Base-by-base conservation (phyloP, 495 filamentous ascomycete genomes). In the Lasiosphaeris hirsuta region DNA sequence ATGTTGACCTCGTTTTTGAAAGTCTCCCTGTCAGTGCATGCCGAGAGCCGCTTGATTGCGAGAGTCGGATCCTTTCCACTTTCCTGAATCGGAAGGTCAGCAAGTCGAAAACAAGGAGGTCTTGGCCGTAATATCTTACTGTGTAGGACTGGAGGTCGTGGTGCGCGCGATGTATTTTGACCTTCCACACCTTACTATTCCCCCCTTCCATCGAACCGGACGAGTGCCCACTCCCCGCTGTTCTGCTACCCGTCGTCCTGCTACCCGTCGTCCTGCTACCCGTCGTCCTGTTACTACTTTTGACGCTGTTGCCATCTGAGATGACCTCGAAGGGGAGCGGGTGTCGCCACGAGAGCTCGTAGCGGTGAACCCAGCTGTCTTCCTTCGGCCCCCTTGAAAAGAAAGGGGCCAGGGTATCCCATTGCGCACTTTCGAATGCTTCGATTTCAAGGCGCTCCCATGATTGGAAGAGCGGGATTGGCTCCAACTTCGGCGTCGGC, bases 1-100 rank as follows among this genome's bases (percentile, higher is more conserved):
- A 58, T 42, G 7, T 36, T 37, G 19, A 58, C 55, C 14, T 58
- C 55, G 47, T 58, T 45, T 7, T 51, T 38, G 40, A 58, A 58
- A 4, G 13, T 19, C 7, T 43, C 30, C 15, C 30, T 44, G 5
- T 36, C 18, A 4, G 39, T 19, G 8, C n/a, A n/a, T n/a, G 55
- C 11, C 14, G 5, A 38, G 1, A 58, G 55, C 18, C 34, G 41
- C 14, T 58, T 58, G 38, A 58, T 35, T 2, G 47, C 55, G 15
- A 51, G 10, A 7, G 18, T 17, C 9, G 55, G 46, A 18, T 58
- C 38, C 1, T 44, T n/a, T 36, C 19, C 15, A 3, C n/a, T 39
- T 1, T 15, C 48, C 34, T 51, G 13, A 30, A 1, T 37, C n/a
- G 10, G n/a, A 19, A 34, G 9, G 19, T 35, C 10, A 50, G 46